Evolutionary conservation across 768 basidiomycete species (phyloP).

Genomic region (Antrodiella citrinella): DNA sequence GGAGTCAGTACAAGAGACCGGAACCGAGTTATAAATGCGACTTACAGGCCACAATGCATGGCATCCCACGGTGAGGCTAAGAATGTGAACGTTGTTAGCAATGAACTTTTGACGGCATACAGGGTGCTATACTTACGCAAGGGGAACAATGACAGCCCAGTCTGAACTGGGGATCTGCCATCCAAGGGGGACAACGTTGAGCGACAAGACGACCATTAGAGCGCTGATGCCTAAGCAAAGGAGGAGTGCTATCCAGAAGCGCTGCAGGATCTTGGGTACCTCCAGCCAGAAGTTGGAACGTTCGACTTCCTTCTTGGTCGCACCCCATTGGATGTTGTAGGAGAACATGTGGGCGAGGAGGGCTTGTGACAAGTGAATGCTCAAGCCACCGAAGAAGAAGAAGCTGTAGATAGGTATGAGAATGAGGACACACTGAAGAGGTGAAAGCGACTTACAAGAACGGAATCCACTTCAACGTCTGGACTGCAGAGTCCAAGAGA

Average conservation of each 20-base stretch:
- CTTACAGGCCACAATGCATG: constrained; percentile 73
- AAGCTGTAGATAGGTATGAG: constrained; percentile 21
- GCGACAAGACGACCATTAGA: constrained; percentile 49
- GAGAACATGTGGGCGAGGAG: constrained; percentile 49
- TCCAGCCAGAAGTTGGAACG: constrained; percentile 88
- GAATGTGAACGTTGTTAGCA: no score
- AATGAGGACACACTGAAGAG: no score
- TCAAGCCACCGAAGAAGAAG: constrained; percentile 52
- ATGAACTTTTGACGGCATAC: no score
- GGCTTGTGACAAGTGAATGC: constrained; percentile 44
- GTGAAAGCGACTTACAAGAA: constrained; percentile 61
- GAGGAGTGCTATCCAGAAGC: constrained; percentile 63
- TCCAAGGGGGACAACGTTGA: constrained; percentile 44
- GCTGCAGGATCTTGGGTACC: constrained; percentile 73
- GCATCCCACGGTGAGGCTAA: constrained; percentile 51
- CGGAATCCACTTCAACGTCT: constrained; percentile 58
- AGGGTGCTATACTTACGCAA: constrained; percentile 40
- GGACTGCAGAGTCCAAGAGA: constrained; percentile 40
- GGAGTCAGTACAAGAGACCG: background rate
- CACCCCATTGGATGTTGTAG: constrained; percentile 50
- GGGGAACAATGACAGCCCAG: constrained; percentile 75
- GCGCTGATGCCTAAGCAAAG: constrained; percentile 43
- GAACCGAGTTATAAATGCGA: constrained; percentile 5
- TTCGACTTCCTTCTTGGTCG: constrained; percentile 77
- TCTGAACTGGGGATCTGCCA: constrained; percentile 55